A percentile compares a stretch with the other conserved stretches of the same genome.
Evolutionary conservation across 805 yeast genomes (phyloP).

Genomic region (Candida morakotiae): DNA sequence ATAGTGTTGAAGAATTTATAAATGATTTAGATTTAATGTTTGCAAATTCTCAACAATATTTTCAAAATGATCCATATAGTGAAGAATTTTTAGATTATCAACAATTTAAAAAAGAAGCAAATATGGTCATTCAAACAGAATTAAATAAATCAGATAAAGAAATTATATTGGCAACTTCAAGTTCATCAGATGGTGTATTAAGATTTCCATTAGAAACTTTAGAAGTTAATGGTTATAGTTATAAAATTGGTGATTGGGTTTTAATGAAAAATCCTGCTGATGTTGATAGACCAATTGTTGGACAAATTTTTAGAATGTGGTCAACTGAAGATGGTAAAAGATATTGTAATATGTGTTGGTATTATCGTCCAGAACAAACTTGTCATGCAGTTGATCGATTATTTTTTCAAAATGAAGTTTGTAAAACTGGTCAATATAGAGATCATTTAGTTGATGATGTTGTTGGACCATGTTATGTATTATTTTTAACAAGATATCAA

Average conservation of each 20-base stretch:
- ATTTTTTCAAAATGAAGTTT: slow-evolving; percentile 91
- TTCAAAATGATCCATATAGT: slow-evolving; percentile 50
- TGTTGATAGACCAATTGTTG: slow-evolving; percentile 83
- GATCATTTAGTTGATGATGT: slow-evolving; percentile 89
- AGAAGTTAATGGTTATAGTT: slow-evolving; percentile 65
- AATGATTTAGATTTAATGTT: slow-evolving; percentile 74
- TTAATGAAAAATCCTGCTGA: slow-evolving; percentile 84
- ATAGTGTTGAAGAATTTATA: slow-evolving; percentile 69
- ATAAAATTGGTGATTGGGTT: slow-evolving; percentile 94
- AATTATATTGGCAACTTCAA: slow-evolving; percentile 42
- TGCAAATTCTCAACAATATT: slow-evolving; percentile 63
- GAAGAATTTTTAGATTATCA: slow-evolving; percentile 59
- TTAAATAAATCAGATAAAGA: slow-evolving; percentile 79
- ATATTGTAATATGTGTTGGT: slow-evolving; percentile 96
- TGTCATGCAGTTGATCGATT: slow-evolving; percentile 88
- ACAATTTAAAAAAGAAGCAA: slow-evolving; percentile 58
- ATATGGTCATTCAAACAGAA: slow-evolving; percentile 58
- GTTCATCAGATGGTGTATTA: slow-evolving; percentile 46
- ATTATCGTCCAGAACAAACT: slow-evolving; percentile 95
- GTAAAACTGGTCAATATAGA: slow-evolving; percentile 94
- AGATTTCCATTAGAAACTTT: slow-evolving; percentile 80
- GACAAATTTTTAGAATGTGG: slow-evolving; percentile 94
- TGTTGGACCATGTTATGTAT: slow-evolving; percentile 90
- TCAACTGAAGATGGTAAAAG: slow-evolving; percentile 75
- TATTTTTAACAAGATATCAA: slow-evolving; percentile 89